phyloP scores from a whole-genome alignment of 2,329 filamentous ascomycete species.

The Ophiostoma sp. region DNA sequence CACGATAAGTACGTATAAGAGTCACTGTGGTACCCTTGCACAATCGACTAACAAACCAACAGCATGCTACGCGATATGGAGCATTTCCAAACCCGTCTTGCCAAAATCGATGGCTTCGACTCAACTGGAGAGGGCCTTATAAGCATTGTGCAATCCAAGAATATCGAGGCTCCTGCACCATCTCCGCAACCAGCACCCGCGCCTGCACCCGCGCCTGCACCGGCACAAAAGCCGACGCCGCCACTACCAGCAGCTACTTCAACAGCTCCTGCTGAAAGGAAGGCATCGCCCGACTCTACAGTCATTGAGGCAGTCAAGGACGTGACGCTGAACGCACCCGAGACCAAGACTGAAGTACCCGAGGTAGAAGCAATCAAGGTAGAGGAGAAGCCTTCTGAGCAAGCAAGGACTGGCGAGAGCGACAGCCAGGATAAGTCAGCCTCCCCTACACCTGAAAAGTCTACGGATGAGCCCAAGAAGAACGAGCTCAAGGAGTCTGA shows the following conservation, averaged over 20 bases:
- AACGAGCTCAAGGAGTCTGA: too few species aligned
- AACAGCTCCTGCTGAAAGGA: not conserved
- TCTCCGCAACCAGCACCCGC: slow-evolving; percentile 14
- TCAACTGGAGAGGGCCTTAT: slow-evolving; percentile 66
- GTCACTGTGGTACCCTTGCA: not conserved
- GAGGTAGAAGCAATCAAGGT: not conserved
- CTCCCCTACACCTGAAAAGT: not conserved
- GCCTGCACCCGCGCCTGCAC: slow-evolving; percentile 1
- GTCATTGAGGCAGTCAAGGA: slow-evolving; percentile 1
- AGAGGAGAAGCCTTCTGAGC: not conserved
- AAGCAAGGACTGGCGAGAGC: too few species aligned
- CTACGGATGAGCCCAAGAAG: not conserved
- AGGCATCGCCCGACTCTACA: not conserved
- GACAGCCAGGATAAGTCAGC: not conserved
- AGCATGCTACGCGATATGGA: slow-evolving; percentile 75
- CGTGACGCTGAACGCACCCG: not conserved
- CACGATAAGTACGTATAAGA: slow-evolving; percentile 59
- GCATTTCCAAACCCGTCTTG: slow-evolving; percentile 63
- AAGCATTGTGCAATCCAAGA: slow-evolving; percentile 58
- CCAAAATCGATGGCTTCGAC: slow-evolving; percentile 72
- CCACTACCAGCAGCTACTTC: not conserved
- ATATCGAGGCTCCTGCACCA: slow-evolving; percentile 31
- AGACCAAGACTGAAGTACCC: not conserved
- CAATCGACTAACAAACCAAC: not conserved
- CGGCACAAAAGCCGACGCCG: not conserved